Evolutionary conservation across 352 stramenopile species (phyloP), one percentile per base, ranked within the genome.

Genomic region (Pythium rishiriense): DNA sequence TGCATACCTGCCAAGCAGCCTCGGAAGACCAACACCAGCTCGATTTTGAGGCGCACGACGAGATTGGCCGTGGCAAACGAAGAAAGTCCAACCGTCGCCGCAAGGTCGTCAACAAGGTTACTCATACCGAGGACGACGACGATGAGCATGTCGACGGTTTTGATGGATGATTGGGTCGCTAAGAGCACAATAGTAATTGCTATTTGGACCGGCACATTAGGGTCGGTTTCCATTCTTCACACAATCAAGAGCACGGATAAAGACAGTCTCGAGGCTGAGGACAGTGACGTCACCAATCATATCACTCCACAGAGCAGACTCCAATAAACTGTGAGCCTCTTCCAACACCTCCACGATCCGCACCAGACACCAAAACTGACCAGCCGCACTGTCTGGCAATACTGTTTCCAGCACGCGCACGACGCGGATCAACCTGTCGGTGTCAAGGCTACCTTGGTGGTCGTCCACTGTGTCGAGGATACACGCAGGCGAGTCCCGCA

Each of bases 311-410:
- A 90, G 49, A 8, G 66, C 21, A 5, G 79, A 69, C 7, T 88
- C 79, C 24, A 89, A 66, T 4, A 87, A 51, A 15, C 72, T 62
- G 45, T 84, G 58, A 14, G 76, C 77, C 25, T 88, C 74, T 31
- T 84, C 64, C 19, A 92, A 76, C 15, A 88, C 49, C 47, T 88
- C 76, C 12, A 93, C 47, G 37, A 91, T 65, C 24, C 76, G 70
- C n/a, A 72, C 58, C 25, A 87, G 79, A 58, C 83, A 88, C 85
- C 85, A 94, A 47, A 93, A 94, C 28, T 82, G 80, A 48, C 91
- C 79, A 6, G 69, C 53, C 25, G 76, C 68, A 14, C 66, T 61
- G 22, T 54, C 53, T 1, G 37, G 12, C 24, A 76, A 45, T 4
- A 76, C 65, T 10, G 37, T 57, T 21, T 66, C 45, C 6, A 68